phyloP scores from a whole-genome alignment of 2,329 filamentous ascomycete species.

The Xylariomycetidae sp. region DNA sequence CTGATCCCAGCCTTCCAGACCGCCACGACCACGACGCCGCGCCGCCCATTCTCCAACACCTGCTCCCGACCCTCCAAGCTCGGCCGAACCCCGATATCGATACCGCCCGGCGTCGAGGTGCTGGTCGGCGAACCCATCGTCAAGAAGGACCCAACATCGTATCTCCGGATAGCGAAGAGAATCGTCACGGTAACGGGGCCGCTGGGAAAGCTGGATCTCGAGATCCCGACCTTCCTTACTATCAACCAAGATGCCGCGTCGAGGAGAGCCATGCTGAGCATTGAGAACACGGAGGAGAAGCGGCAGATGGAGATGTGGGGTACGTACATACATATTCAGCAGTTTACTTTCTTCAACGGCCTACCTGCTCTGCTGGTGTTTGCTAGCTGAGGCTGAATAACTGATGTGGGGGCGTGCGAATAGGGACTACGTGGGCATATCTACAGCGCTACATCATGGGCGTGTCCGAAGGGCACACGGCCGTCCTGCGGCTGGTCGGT shows the following conservation, averaged over 20 bases:
- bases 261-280: conserved; percentile 61
- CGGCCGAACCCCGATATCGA: conserved; percentile 71
- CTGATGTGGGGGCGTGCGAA: background rate
- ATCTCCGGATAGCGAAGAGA: conserved; percentile 57
- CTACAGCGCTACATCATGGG: conserved; percentile 87
- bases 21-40: too few relatives aligned
- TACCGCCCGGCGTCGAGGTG: conserved; percentile 81
- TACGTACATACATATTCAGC: conserved; percentile 34
- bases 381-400: conserved; percentile 13
- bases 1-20: conserved; percentile 66
- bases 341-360: background rate
- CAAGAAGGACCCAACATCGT: conserved; percentile 52
- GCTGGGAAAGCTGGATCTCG: conserved; percentile 71
- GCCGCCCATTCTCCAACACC: conserved; percentile 68
- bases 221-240: conserved; percentile 73
- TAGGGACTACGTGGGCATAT: conserved; percentile 86
- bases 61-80: conserved; percentile 71
- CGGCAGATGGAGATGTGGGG: conserved; percentile 96
- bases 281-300: conserved; percentile 64
- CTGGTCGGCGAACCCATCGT: conserved; percentile 58
- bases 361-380: background rate
- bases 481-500: conserved; percentile 86
- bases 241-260: conserved; percentile 62
- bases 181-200: conserved; percentile 77
- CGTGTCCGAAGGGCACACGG: conserved; percentile 93